Base-by-base conservation (phyloP, 768 basidiomycete genomes). In the Cyclocybe aegerita region DNA sequence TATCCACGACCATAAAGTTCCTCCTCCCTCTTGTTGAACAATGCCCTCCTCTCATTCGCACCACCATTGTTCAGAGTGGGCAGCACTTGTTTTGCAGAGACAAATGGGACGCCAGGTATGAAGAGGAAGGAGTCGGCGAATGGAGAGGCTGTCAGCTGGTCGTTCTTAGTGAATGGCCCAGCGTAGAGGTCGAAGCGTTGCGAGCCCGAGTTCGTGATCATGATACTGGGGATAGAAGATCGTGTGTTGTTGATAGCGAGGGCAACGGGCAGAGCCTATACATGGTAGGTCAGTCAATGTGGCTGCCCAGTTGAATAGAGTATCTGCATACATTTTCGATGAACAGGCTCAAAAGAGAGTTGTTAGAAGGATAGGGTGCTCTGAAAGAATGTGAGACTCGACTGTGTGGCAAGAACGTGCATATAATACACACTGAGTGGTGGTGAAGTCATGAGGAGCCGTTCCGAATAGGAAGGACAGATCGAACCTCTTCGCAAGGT, bases 161-260 rank as follows among this genome's bases (percentile, higher is more conserved):
- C 90, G 63, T 92, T 88, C 64, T 82, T 82, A 30, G 85, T 86
- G 69, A 93, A 93, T 2, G 81, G 60, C 1, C 90, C 90, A 1
- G 74, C 57, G 60, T 81, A 83, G 44, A 91, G 65, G 57, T 87
- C 78, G 67, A 82, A 90, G 43, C 88, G 81, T 58, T 82, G 72
- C 9, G 74, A 79, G 9, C 79, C 86, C 1, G 85, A 78, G 66
- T 87, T 84, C 46, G 73, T 68, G 50, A 90, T 79, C 63, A 87
- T 79, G 56, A 89, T 70, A 55, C 77, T 83, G 32, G 87, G 83
- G 42, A 80, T 77, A 2, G 63, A 64, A 4, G 79, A 75, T 17
- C 86, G 80, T 2, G 80, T 71, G 65, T 88, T 88, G 70, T 88
- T 85, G 61, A 81, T 65, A 4, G 78, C 66, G 34, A 87, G 75